Evolutionary conservation across 2,329 filamentous ascomycete species (phyloP).

Genomic region (Cadophora sp.): DNA sequence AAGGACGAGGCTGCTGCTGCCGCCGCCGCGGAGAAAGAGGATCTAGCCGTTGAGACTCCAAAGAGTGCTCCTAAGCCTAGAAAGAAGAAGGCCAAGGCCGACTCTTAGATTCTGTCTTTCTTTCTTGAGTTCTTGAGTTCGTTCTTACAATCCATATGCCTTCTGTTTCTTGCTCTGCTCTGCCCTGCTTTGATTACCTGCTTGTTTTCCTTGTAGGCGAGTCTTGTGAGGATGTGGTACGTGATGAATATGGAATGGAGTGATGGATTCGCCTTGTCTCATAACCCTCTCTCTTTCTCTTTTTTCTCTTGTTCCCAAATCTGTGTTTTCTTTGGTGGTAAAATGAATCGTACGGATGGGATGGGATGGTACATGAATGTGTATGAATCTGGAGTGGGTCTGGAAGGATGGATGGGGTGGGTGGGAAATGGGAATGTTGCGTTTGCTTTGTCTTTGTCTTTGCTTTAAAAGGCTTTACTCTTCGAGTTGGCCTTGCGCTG

Average conservation of each 20-base stretch:
- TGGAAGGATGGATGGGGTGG: neutral
- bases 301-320: neutral
- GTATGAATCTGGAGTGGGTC: conserved; percentile 1
- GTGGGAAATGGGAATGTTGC: neutral
- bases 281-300: neutral
- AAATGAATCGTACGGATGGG: neutral
- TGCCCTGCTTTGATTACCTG: neutral
- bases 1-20: conserved; percentile 39
- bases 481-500: no score
- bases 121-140: neutral
- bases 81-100: conserved; percentile 57
- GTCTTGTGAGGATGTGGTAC: conserved; percentile 2
- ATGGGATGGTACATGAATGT: neutral
- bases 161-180: neutral
- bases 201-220: neutral
- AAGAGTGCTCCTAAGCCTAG: conserved; percentile 41
- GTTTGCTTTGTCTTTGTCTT: neutral
- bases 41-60: conserved; percentile 46
- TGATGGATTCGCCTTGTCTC: neutral
- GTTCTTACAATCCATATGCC: neutral
- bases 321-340: no score
- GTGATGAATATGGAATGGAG: no score
- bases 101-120: conserved; percentile 52
- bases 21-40: conserved; percentile 52
- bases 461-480: no score